Conservation (phyloP, 1,284 basidiomycete species). For the Microbotryomycetes sp. region DNA sequence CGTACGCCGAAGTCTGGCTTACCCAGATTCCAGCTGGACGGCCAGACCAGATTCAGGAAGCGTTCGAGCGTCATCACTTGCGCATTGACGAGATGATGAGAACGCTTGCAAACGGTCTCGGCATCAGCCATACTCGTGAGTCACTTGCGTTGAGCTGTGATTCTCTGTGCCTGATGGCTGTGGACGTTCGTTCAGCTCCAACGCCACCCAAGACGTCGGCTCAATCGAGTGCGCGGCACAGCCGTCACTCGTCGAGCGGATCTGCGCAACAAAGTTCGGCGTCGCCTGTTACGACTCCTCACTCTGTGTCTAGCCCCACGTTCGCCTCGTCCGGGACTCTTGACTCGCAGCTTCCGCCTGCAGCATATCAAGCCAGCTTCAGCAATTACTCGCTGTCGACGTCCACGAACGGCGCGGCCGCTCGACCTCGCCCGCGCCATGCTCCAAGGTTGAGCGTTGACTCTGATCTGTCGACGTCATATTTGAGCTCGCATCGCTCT, state of each 20-base stretch:
- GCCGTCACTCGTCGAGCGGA: background rate
- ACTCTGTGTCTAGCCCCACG: background rate
- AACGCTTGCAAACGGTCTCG: constrained; percentile 21
- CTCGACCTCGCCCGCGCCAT: background rate
- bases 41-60: constrained; percentile 3
- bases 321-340: background rate
- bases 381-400: background rate
- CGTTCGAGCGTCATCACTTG: constrained; percentile 9
- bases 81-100: constrained; percentile 24
- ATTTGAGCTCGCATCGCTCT: background rate
- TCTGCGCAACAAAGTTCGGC: background rate
- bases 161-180: no score
- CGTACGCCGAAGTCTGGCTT: constrained; percentile 22
- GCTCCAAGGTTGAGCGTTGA: background rate
- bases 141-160: background rate
- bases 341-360: background rate
- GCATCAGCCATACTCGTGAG: constrained; percentile 11
- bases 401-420: no score
- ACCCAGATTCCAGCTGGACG: constrained; percentile 5
- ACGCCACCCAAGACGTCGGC: background rate
- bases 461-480: background rate
- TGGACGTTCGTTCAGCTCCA: background rate
- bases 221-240: background rate
- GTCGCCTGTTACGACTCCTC: background rate
- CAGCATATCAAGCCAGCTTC: background rate